Evolutionary conservation across 805 yeast species (phyloP), one percentile per base, ranked within the genome.

Genomic region (Debaryomyces prosopidis): DNA sequence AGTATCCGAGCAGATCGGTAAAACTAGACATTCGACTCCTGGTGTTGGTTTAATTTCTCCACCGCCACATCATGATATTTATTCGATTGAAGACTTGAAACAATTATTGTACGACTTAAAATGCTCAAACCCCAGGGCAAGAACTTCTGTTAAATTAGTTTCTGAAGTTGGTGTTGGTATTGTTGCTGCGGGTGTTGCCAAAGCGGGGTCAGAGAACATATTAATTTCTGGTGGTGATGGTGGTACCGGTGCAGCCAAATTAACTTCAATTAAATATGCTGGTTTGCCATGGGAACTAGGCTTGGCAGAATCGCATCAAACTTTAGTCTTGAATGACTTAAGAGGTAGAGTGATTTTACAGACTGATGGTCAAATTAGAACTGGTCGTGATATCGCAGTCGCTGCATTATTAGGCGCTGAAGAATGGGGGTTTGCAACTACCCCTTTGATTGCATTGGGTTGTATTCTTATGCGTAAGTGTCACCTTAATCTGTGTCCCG

Each of bases 261-360:
- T 95, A 89, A 91, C 97, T 16, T 94, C 96, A 65, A 90, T 92
- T 65, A 91, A 91, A 67, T 85, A 91, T 65, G 97, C 99, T 47
- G 98, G 99, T 70, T 79, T 92, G 54, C 98, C 99, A 40, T 92
- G 99, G 99, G 99, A 92, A 70, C 80, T 92, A 58, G 99, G 99
- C 63, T 79, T 92, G 52, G 98, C 98, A 47, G 99, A 92, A 75
- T 87, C 98, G 16, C 99, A 92, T 65, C 99, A 92, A 76, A 94
- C 99, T 20, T 77, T 92, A 60, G 99, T 92, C 4, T 77, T 92
- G 67, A 92, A 92, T 68, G 98, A 94, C 65, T 79, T 92, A 69
- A 84, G 99, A 77, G 97, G 97, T 39, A 82, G 97, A 61, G 97
- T 92, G 49, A 80, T 87, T 48, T 90, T 92, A 48, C 99, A 92